Evolutionary conservation across 2,329 filamentous ascomycete species (phyloP).

Genomic region (Fusarium mangiferae): DNA sequence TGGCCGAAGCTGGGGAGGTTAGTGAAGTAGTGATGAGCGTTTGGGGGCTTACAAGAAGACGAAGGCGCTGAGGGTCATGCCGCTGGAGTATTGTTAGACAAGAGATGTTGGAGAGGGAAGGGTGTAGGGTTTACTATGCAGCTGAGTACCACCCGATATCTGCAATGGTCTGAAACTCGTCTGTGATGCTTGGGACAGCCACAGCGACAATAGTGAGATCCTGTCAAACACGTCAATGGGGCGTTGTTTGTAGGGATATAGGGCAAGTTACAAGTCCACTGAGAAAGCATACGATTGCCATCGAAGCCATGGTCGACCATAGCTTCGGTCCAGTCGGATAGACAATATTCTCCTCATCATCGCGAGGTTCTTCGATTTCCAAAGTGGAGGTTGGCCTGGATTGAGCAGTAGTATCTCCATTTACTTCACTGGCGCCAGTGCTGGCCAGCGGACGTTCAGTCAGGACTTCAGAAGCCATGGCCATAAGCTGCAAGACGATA

Average conservation of each 20-base stretch:
- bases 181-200: slow-evolving; percentile 38
- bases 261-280: slow-evolving; percentile 27
- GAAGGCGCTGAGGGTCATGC: slow-evolving; percentile 40
- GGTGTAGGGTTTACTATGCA: slow-evolving; percentile 25
- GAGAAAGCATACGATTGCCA: slow-evolving; percentile 37
- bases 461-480: slow-evolving; percentile 10
- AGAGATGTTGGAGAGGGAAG: fast-evolving
- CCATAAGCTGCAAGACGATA: fast-evolving
- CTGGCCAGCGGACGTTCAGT: not conserved
- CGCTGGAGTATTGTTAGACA: slow-evolving; percentile 10
- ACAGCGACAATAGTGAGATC: slow-evolving; percentile 40
- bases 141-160: slow-evolving; percentile 44
- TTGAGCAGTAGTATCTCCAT: not conserved
- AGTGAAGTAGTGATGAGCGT: fast-evolving
- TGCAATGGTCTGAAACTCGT: slow-evolving; percentile 39
- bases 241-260: fast-evolving
- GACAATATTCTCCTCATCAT: not conserved
- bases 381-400: not conserved
- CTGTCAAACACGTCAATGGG: not conserved
- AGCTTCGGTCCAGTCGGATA: slow-evolving; percentile 37
- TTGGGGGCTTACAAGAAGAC: slow-evolving; percentile 33
- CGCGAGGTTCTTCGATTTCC: slow-evolving; percentile 9
- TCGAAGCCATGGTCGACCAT: slow-evolving; percentile 41
- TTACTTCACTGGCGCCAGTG: fast-evolving
- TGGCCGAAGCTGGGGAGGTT: slow-evolving; percentile 40